Evolutionary conservation across 106 monocot species (phyloP).

Genomic region (Dactylorhiza incarnata): DNA sequence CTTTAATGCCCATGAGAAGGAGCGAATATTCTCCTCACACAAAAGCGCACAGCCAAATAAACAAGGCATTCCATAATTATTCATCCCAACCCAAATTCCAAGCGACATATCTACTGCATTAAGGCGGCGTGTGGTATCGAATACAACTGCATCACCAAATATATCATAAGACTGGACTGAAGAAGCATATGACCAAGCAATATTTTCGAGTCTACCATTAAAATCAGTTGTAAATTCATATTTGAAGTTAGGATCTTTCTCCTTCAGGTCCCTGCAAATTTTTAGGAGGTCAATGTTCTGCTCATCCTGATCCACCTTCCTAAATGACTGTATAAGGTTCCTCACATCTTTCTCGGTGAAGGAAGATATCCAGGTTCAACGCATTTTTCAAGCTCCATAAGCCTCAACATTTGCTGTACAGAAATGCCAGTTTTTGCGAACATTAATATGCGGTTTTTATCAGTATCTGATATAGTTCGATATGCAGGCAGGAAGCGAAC

Average conservation of each 20-base stretch:
- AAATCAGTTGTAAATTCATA: slow-evolving; percentile 57
- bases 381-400: slow-evolving; percentile 76
- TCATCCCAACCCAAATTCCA: slow-evolving; percentile 83
- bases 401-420: slow-evolving; percentile 83
- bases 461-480: slow-evolving; percentile 50
- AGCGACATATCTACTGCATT: slow-evolving; percentile 57
- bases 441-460: slow-evolving; percentile 72
- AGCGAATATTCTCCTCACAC: slow-evolving; percentile 47
- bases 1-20: slow-evolving; percentile 83
- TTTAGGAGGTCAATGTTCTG: slow-evolving; percentile 55
- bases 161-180: slow-evolving; percentile 65
- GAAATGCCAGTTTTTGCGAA: slow-evolving; percentile 80
- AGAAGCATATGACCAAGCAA: slow-evolving; percentile 90
- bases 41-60: slow-evolving; percentile 82
- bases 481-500: slow-evolving; percentile 85
- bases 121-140: slow-evolving; percentile 67
- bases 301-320: slow-evolving; percentile 56
- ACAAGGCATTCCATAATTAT: slow-evolving; percentile 77
- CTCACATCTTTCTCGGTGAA: slow-evolving; percentile 90
- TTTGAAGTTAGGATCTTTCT: slow-evolving; percentile 58
- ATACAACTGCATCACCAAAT: slow-evolving; percentile 77
- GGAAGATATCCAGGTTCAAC: slow-evolving; percentile 65
- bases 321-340: slow-evolving; percentile 69
- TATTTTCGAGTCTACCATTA: slow-evolving; percentile 54
- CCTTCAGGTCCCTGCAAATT: slow-evolving; percentile 71